Conservation (phyloP, 345 rosid species). For the Geranium rotundifolium region DNA sequence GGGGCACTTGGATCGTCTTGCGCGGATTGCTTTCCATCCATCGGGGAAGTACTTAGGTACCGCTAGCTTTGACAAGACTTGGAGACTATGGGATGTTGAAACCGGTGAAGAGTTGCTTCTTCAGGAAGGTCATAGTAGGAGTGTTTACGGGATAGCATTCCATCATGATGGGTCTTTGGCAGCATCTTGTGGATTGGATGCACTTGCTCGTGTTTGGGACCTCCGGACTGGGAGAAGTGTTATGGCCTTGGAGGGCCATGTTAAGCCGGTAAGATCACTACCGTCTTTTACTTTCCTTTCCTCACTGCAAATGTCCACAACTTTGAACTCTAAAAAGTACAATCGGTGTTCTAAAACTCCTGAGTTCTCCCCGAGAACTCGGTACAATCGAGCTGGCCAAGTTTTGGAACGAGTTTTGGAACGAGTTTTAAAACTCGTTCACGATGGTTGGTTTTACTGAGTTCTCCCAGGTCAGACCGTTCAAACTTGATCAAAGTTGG, state of each 20-base stretch:
- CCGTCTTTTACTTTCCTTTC: constrained; percentile 2
- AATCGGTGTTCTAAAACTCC: no score
- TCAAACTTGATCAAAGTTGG: no score
- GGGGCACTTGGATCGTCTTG: constrained; percentile 93
- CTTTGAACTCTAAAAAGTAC: not conserved
- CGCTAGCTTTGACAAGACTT: constrained; percentile 90
- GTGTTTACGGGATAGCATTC: constrained; percentile 83
- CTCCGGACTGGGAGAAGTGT: constrained; percentile 90
- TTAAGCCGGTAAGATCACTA: constrained; percentile 53
- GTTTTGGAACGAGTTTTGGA: no score
- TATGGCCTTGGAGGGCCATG: constrained; percentile 87
- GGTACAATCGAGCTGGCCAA: no score
- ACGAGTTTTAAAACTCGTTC: no score
- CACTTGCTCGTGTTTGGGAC: constrained; percentile 92
- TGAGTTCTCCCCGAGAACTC: no score
- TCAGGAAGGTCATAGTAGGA: constrained; percentile 93
- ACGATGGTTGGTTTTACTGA: no score
- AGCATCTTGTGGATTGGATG: constrained; percentile 85
- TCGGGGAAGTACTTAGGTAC: constrained; percentile 88
- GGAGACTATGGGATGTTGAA: constrained; percentile 93
- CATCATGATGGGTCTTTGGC: constrained; percentile 91
- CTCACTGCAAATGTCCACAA: not conserved
- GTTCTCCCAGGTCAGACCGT: no score
- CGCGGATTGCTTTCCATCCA: constrained; percentile 88
- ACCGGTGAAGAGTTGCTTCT: constrained; percentile 81